These are phyloP conservation scores for Tephrocybe sp. DNA, from an alignment of 768 basidiomycete genomes.

Conservation along the genomic window DNA sequence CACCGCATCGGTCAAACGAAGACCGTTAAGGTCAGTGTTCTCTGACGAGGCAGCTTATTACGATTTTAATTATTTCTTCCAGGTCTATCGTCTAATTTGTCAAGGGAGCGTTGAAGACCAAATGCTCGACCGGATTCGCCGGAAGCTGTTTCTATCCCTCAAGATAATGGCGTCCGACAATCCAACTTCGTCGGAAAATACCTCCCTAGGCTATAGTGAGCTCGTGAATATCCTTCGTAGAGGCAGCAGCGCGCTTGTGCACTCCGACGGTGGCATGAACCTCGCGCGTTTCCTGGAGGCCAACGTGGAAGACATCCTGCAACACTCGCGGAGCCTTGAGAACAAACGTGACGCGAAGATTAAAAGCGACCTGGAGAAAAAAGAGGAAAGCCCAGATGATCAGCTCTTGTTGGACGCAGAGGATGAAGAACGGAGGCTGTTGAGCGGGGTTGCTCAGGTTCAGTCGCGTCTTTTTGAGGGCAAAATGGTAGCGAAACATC, in stretches of 20 bases:
- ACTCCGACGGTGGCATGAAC: conserved; percentile 32
- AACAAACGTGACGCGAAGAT: conserved; percentile 41
- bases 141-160: conserved; percentile 64
- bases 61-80: neutral
- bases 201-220: conserved; percentile 38
- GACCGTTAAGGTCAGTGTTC: conserved; percentile 48
- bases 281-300: conserved; percentile 43
- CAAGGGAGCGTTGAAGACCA: conserved; percentile 74
- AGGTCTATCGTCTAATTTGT: conserved; percentile 71
- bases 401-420: conserved; percentile 40
- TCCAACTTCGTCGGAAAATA: conserved; percentile 17
- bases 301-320: conserved; percentile 40
- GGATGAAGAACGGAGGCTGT: conserved; percentile 48
- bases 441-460: conserved; percentile 58
- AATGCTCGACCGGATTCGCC: conserved; percentile 67
- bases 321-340: conserved; percentile 41
- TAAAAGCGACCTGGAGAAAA: conserved; percentile 34
- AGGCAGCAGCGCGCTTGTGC: conserved; percentile 53
- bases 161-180: conserved; percentile 54
- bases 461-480: conserved; percentile 60
- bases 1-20: conserved; percentile 81
- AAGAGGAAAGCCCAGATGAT: conserved; percentile 10
- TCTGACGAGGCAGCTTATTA: neutral
- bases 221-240: conserved; percentile 55
- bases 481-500: conserved; percentile 30